Conservation (phyloP, 768 basidiomycete species). For the Pholiota molesta region DNA sequence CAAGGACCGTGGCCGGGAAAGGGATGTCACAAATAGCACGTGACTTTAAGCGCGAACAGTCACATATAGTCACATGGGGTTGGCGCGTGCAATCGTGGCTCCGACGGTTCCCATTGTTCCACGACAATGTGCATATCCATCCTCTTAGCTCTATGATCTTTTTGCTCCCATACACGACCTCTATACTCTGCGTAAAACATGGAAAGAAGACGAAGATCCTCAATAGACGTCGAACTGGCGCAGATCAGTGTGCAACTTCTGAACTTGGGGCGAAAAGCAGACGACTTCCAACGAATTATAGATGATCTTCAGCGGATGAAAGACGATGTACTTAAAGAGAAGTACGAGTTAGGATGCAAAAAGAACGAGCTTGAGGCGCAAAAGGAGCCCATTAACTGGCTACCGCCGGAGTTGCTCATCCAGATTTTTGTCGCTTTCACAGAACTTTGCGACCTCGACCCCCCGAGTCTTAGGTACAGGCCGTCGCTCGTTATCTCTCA, state of each 20-base stretch:
- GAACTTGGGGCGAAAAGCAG: constrained; percentile 38
- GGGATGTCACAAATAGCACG: no score
- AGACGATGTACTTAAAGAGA: constrained; percentile 37
- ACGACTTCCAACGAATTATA: constrained; percentile 42
- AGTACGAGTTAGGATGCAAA: constrained; percentile 30
- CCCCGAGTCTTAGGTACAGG: constrained; percentile 27
- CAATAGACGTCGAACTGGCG: constrained; percentile 39
- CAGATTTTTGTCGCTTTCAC: constrained; percentile 40
- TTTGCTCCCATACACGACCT: not conserved
- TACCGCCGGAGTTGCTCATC: constrained; percentile 50
- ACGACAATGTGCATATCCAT: no score
- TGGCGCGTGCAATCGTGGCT: no score
- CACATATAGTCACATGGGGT: no score
- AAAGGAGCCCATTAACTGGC: constrained; percentile 51
- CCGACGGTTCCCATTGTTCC: no score
- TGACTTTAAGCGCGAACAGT: no score
- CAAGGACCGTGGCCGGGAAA: no score
- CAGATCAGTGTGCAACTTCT: constrained; percentile 41
- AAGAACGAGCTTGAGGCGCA: constrained; percentile 38
- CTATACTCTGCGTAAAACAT: constrained; percentile 15
- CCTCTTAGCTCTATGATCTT: no score
- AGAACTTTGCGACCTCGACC: constrained; percentile 24
- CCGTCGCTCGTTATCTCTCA: constrained; percentile 47
- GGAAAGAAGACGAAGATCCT: constrained; percentile 25
- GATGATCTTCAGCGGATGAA: constrained; percentile 41